phyloP scores from a whole-genome alignment of 768 basidiomycete species.

The Phylloporus rhodoxanthus region DNA sequence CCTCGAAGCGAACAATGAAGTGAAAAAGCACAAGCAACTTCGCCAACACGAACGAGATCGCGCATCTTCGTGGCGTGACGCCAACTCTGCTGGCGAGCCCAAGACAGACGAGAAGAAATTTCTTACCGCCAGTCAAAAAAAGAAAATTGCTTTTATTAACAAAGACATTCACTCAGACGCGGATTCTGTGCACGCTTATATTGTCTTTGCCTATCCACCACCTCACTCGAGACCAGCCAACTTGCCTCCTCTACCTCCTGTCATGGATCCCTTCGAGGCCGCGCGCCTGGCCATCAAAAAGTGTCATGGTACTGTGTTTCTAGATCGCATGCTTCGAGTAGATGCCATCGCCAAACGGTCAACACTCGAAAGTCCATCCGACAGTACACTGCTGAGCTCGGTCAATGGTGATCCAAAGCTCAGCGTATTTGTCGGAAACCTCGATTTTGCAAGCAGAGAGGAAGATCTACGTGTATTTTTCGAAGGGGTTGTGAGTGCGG shows the following conservation, averaged over 20 bases:
- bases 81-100: conserved; percentile 39
- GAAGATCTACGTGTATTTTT: conserved; percentile 86
- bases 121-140: conserved; percentile 80
- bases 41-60: conserved; percentile 54
- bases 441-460: conserved; percentile 89
- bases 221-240: conserved; percentile 42
- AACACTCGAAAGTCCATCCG: conserved; percentile 17
- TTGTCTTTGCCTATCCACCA: conserved; percentile 77
- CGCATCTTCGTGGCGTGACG: conserved; percentile 51
- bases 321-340: conserved; percentile 74
- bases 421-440: conserved; percentile 85
- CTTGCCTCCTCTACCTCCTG: conserved; percentile 43
- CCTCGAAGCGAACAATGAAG: conserved; percentile 34
- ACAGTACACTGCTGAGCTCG: conserved; percentile 19
- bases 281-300: conserved; percentile 51
- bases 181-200: conserved; percentile 77
- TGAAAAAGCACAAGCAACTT: conserved; percentile 26
- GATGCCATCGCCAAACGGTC: conserved; percentile 50
- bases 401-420: conserved; percentile 61
- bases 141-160: conserved; percentile 91
- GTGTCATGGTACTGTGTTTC: conserved; percentile 67
- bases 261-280: conserved; percentile 67
- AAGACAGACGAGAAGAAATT: conserved; percentile 54
- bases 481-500: conserved; percentile 65
- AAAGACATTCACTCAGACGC: conserved; percentile 80